Evolutionary conservation across 1,139 yeast genomes (phyloP), one percentile per base, ranked within the genome.

Genomic region (Geotrichum bryndzae): DNA sequence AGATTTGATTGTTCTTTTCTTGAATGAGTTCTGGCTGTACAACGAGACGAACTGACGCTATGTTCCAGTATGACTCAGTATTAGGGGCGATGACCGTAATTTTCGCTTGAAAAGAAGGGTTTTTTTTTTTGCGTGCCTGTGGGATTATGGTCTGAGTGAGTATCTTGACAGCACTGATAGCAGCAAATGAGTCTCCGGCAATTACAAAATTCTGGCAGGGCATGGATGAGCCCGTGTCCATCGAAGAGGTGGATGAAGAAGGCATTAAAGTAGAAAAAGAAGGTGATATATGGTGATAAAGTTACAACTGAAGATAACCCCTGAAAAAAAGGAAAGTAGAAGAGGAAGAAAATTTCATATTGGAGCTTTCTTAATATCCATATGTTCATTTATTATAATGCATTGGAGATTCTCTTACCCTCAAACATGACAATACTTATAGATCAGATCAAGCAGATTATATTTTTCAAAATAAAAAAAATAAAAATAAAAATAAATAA

Each of bases 161-260:
- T 3, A 55, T 15, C 25, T 53, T 55, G 22, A 59, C 53, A 13
- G 56, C 53, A 27, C 45, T n/a, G 48, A 54, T 55, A 5, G 59
- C 55, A 6, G 61, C 61, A 55, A 51, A 55, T 1, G 61, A 59
- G 15, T 56, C 56, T 1, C 61, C 61, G 27, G 56, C 59, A 11
- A 59, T 8, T 10, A 55, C 59, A 27, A 59, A 53, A 3, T 38
- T 22, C n/a, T 6, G 46, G 15, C 2, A 41, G 46, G 7, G 15
- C n/a, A 2, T n/a, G 46, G 6, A 5, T 15, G 18, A n/a, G 46
- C 4, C 6, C 46, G 5, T 41, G 2, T 13, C 18, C 18, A 18
- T 6, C 18, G 46, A 5, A 5, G 2, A 5, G 18, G 46, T 11
- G 18, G 8, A 15, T 15, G 46, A 41, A 41, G 23, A n/a, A 41